Evolutionary conservation across 106 monocot genomes (phyloP).

Genomic region (Gastrodia elata): DNA sequence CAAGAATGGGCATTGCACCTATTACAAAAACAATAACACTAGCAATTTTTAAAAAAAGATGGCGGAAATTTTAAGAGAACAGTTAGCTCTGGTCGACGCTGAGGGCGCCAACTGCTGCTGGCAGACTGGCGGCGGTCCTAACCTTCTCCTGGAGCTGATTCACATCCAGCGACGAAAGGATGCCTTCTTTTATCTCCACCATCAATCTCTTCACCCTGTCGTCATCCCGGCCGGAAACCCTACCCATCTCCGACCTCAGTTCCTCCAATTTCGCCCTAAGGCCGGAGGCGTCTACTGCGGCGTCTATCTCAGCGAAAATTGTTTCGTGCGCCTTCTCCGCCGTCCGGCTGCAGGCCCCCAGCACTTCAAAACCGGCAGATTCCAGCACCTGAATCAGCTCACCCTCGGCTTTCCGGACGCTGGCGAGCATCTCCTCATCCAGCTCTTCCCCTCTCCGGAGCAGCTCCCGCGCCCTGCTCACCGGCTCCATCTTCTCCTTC

Average conservation of each 20-base stretch:
- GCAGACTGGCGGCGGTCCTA: constrained; percentile 14
- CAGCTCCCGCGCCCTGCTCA: constrained; percentile 37
- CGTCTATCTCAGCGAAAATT: constrained; percentile 42
- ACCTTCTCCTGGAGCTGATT: constrained; percentile 37
- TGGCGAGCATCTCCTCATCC: constrained; percentile 26
- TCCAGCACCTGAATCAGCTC: constrained; percentile 44
- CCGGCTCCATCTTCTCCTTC: constrained; percentile 34
- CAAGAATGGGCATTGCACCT: no score
- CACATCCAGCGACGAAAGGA: constrained; percentile 27
- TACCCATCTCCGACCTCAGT: constrained; percentile 41
- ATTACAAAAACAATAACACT: no score
- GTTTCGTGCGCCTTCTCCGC: constrained; percentile 29
- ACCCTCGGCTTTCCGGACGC: constrained; percentile 32
- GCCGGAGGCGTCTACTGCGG: constrained; percentile 27
- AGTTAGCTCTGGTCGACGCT: constrained; percentile 5
- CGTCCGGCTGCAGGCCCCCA: constrained; percentile 35
- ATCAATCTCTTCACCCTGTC: constrained; percentile 32
- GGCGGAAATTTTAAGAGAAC: no score
- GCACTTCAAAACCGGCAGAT: constrained; percentile 37
- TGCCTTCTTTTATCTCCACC: constrained; percentile 49
- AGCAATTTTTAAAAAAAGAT: no score
- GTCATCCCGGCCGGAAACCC: constrained; percentile 24
- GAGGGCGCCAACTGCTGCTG: constrained; percentile 18
- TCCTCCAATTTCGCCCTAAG: constrained; percentile 40
- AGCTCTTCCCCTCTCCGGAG: constrained; percentile 40